These are phyloP conservation scores for Tulasnella sp. DNA, from an alignment of 768 basidiomycete genomes.

Conservation along the genomic window DNA sequence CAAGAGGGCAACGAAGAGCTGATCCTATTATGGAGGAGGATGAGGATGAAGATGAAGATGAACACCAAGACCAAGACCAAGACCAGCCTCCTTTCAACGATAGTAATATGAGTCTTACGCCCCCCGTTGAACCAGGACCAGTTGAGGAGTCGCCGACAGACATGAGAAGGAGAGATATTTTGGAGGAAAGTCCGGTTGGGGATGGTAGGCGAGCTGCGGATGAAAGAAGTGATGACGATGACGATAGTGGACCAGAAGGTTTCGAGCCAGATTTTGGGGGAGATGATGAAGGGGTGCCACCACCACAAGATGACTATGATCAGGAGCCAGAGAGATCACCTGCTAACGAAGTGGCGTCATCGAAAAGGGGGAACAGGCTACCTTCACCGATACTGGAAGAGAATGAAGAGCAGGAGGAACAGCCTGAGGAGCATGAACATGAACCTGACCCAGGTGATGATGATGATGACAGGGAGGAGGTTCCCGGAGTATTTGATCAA, in stretches of 20 bases:
- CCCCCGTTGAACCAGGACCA: not conserved
- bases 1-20: conserved; percentile 7
- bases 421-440: conserved; percentile 8
- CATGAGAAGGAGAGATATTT: no score
- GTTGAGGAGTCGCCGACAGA: not conserved
- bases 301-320: conserved; percentile 1
- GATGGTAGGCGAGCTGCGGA: not conserved
- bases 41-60: no score
- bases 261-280: not conserved
- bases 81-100: no score
- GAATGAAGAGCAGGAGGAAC: no score
- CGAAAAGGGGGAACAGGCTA: no score
- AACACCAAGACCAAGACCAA: no score
- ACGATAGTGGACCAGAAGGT: conserved; percentile 11
- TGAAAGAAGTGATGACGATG: not conserved
- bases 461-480: not conserved
- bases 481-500: not conserved
- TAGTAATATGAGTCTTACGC: conserved; percentile 8
- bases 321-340: no score
- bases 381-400: no score
- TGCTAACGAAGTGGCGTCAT: no score
- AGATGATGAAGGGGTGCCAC: not conserved
- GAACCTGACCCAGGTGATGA: not conserved
- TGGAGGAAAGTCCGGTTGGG: no score
- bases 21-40: no score